Evolutionary conservation across 495 filamentous ascomycete species (phyloP).

Genomic region (Aspergillus cavernicola): DNA sequence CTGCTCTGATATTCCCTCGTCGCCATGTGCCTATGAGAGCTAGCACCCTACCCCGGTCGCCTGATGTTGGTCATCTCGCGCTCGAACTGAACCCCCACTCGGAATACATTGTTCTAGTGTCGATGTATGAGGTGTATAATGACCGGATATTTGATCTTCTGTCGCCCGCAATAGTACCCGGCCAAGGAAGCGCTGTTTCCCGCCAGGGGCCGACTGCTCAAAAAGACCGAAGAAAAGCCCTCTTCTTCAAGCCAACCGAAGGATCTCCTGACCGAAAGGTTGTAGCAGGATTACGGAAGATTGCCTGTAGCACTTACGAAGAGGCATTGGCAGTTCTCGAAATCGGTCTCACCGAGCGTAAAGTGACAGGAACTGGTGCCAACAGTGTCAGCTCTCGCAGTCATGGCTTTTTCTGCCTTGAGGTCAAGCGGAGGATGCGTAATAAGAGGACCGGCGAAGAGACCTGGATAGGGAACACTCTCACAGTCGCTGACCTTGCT

Average conservation of each 20-base stretch:
- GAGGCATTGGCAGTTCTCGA: constrained; percentile 91
- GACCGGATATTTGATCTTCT: constrained; percentile 95
- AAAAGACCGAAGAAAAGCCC: constrained; percentile 70
- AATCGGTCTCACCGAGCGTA: constrained; percentile 79
- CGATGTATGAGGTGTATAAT: constrained; percentile 99
- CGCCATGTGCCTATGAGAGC: constrained; percentile 59
- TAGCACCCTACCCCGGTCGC: constrained; percentile 63
- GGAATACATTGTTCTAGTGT: constrained; percentile 86
- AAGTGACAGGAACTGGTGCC: constrained; percentile 84
- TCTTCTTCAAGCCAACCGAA: constrained; percentile 88
- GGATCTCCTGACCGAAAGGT: constrained; percentile 80
- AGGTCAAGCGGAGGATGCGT: constrained; percentile 77
- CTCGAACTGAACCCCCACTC: constrained; percentile 64
- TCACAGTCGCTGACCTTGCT: constrained; percentile 91
- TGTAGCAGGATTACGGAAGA: constrained; percentile 86
- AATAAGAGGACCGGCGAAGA: constrained; percentile 46
- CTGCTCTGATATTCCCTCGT: constrained; percentile 49
- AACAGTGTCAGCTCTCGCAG: constrained; percentile 87
- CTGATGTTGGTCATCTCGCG: constrained; percentile 67
- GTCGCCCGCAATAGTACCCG: constrained; percentile 46
- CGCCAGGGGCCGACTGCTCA: constrained; percentile 36
- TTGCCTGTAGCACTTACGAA: constrained; percentile 78
- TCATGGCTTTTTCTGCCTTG: constrained; percentile 95
- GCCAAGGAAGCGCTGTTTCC: constrained; percentile 38
- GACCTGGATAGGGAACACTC: constrained; percentile 72